These are phyloP conservation scores for Fistulinella cinereoalba DNA, from an alignment of 1,284 basidiomycete genomes.

Conservation along the genomic window DNA sequence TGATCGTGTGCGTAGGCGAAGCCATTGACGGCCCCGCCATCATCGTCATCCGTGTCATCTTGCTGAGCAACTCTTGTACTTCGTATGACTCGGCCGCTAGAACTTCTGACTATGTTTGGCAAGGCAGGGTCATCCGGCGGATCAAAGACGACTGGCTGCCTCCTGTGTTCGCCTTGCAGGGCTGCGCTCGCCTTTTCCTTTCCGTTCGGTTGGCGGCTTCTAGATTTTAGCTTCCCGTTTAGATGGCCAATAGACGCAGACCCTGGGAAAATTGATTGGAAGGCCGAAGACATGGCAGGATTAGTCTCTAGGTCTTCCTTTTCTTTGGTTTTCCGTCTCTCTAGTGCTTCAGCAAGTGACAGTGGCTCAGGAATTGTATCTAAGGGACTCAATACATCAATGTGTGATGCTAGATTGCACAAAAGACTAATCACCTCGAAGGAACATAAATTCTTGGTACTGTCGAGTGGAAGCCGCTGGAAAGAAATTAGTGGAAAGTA, in stretches of 20 bases:
- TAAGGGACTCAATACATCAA: constrained; percentile 24
- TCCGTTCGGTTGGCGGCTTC: constrained; percentile 38
- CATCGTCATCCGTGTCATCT: constrained; percentile 23
- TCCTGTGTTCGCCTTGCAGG: constrained; percentile 30
- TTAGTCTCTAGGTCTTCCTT: constrained; percentile 57
- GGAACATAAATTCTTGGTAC: constrained; percentile 66
- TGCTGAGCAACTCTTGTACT: constrained; percentile 31
- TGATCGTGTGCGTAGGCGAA: constrained; percentile 17
- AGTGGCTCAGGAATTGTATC: constrained; percentile 68
- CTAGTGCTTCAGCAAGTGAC: constrained; percentile 55
- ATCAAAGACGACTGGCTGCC: constrained; percentile 21
- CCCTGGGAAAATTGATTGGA: constrained; percentile 20
- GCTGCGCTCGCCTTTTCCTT: constrained; percentile 39
- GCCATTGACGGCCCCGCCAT: constrained; percentile 23
- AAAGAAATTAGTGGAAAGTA: constrained; percentile 12
- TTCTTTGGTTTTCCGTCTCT: constrained; percentile 53
- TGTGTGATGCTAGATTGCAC: no score
- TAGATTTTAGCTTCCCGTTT: constrained; percentile 41
- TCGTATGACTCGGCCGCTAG: constrained; percentile 35
- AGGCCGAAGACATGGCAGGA: constrained; percentile 48
- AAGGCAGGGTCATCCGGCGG: constrained; percentile 20
- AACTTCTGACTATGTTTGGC: constrained; percentile 26
- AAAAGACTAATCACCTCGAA: constrained; percentile 46
- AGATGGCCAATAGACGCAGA: constrained; percentile 19
- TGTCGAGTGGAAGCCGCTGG: constrained; percentile 55